These are phyloP conservation scores for Kwoniella mangroviensis DNA, from an alignment of 768 basidiomycete species.

Conservation along the genomic window DNA sequence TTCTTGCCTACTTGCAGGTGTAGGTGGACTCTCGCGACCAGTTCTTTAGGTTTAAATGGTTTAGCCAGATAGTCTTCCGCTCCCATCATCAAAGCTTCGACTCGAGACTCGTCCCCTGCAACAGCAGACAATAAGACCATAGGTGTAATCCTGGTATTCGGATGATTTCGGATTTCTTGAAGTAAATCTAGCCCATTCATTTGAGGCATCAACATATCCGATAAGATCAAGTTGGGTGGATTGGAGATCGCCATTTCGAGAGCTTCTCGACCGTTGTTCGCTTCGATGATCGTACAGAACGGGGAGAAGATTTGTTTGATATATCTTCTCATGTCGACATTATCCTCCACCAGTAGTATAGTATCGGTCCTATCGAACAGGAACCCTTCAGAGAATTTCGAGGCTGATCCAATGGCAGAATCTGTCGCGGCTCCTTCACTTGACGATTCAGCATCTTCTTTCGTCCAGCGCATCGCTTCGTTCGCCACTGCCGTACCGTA, in stretches of 20 bases:
- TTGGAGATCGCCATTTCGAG: slow-evolving; percentile 43
- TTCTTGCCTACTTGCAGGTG: slow-evolving; percentile 61
- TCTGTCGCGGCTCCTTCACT: slow-evolving; percentile 31
- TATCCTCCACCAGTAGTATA: slow-evolving; percentile 57
- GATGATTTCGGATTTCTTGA: slow-evolving; percentile 42
- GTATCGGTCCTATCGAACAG: slow-evolving; percentile 55
- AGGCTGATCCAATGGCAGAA: slow-evolving; percentile 10
- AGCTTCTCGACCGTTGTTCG: slow-evolving; percentile 54
- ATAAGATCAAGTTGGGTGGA: slow-evolving; percentile 56
- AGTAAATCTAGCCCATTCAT: slow-evolving; percentile 49
- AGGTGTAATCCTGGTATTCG: slow-evolving; percentile 43
- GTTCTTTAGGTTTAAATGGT: slow-evolving; percentile 59
- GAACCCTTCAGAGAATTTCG: slow-evolving; percentile 39
- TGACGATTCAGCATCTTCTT: slow-evolving; percentile 25
- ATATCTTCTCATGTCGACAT: slow-evolving; percentile 55
- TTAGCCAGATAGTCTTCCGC: slow-evolving; percentile 60
- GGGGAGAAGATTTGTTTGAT: slow-evolving; percentile 55
- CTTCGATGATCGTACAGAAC: slow-evolving; percentile 57
- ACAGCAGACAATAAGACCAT: slow-evolving; percentile 57
- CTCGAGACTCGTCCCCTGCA: slow-evolving; percentile 56
- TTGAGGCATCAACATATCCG: slow-evolving; percentile 59
- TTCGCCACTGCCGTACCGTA: slow-evolving; percentile 56
- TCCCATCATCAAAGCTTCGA: slow-evolving; percentile 58
- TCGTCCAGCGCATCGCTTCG: slow-evolving; percentile 56
- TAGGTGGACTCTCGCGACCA: slow-evolving; percentile 59